Base-by-base conservation (phyloP, 306 rosid species). In the Vigna radiata region DNA sequence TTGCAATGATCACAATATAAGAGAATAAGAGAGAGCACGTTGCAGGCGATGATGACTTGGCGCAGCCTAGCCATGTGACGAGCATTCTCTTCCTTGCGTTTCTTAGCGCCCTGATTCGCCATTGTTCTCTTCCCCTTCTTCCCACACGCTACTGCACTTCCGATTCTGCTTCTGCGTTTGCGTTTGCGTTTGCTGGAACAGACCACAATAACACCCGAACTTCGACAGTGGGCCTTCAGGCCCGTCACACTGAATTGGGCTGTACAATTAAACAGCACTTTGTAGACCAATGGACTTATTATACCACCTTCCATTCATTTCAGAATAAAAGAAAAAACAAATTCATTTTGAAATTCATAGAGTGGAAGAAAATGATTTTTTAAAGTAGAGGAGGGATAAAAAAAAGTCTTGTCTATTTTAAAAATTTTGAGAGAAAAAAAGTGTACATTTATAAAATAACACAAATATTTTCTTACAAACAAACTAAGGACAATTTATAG, bases 81-180 rank as follows among this genome's bases (percentile, higher is more conserved):
- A 66, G 82, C 71, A 68, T 92, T 96, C 89, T 88, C 99, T 78
- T 92, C 99, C 89, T 87, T 92, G 10, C 97, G 98, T 80, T 92
- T 92, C 91, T 96, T 96, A 25, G 98, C 99, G 1, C 99, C 99
- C 78, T 92, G 99, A 73, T 96, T 96, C 17, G 98, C 97, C 99
- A 96, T 94, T 44, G 53, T 72, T 58, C 64, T 50, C 73, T 70
- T 54, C 36, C 13, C 46, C 43, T 16, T 2, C 21, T 68, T 8
- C 73, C 29, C 50, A 39, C 27, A 4, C 6, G 50, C 70, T 17
- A 36, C 23, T 5, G n/a, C 50, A 12, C n/a, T 52, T 37, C 69
- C n/a, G 67, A 15, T 44, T 67, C 37, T 19, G 72, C 12, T 67
- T 67, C 55, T 66, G 70, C 63, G 1, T 56, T 15, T 23, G 33